Evolutionary conservation across 2,329 filamentous ascomycete genomes (phyloP), one percentile per base, ranked within the genome.

Genomic region (Reticulascus tulasneorum): DNA sequence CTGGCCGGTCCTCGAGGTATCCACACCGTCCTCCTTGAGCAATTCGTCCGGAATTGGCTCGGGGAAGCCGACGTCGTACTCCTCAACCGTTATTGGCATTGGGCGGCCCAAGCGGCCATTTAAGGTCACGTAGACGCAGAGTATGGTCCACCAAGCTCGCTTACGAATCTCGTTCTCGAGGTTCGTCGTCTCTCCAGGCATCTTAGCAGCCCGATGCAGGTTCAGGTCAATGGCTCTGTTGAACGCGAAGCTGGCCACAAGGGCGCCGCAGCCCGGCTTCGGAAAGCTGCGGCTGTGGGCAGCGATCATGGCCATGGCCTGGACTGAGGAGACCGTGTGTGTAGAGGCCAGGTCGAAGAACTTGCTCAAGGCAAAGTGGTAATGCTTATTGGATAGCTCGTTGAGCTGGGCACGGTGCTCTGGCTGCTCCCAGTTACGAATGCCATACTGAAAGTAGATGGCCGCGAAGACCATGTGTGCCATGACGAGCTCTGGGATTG

Each of bases 401-500:
- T 83, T 78, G 34, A 83, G 62, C 24, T 71, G 66, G 7, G 65
- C 63, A 41, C 75, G 70, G 39, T 74, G 68, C 4, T 71, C 67
- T 12, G 72, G 56, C 38, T 76, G 63, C 41, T 78, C 69, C 42
- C 69, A 66, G 48, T 88, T 89, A 15, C 86, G 73, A 5, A 79
- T 68, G n/a, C 82, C 82, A 41, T 81, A 85, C 49, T 94, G 86
- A 47, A 84, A 87, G 53, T 82, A 81, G 48, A 91, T 84, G 32
- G 80, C 81, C 9, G 85, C 82, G 40, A 93, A 81, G 26, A 93
- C 74, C 78, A 90, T 86, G 57, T 91, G 84, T 1, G 89, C 71
- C 38, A 79, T 77, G 25, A 86, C 83, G 2, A 72, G 70, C 53
- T 93, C 81, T 3, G 84, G 72, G 0, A 74, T 58, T 0, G 75